These are phyloP conservation scores for Chlamydomonas incerta DNA, from an alignment of 139 green algal genomes.

Conservation along the genomic window DNA sequence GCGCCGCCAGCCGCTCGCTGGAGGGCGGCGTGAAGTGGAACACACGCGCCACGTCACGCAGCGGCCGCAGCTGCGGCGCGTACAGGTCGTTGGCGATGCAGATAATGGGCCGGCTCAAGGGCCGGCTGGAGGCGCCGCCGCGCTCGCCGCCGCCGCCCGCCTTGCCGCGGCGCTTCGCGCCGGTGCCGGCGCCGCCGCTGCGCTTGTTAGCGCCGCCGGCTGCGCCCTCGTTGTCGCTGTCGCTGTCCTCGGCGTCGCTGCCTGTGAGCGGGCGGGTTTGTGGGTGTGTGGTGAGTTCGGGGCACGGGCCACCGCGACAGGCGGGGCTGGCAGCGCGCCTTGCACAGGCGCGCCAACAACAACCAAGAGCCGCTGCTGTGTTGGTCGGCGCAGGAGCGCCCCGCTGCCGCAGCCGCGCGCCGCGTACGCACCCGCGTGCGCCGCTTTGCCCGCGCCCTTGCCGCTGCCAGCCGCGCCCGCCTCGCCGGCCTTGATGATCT, in stretches of 20 bases:
- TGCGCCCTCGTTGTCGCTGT: not conserved
- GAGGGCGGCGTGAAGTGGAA: constrained; percentile 74
- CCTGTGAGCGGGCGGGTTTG: not conserved
- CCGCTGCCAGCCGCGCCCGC: not conserved
- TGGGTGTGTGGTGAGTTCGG: too few relatives aligned
- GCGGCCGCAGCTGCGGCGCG: constrained; percentile 85
- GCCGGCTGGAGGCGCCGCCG: not conserved
- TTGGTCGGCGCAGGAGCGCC: too few relatives aligned
- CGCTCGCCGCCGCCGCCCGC: not conserved
- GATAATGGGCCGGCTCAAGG: constrained; percentile 90
- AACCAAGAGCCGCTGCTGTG: too few relatives aligned
- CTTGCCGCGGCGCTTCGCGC: not conserved
- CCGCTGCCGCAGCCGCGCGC: too few relatives aligned
- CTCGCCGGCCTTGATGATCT: constrained; percentile 73
- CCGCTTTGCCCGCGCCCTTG: not conserved
- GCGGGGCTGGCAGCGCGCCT: too few relatives aligned
- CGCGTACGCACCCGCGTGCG: not conserved
- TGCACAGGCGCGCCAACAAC: too few relatives aligned
- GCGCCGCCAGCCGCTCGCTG: constrained; percentile 59
- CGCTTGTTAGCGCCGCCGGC: not conserved
- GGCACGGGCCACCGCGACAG: too few relatives aligned
- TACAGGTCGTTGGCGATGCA: constrained; percentile 98
- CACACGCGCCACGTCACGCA: constrained; percentile 84
- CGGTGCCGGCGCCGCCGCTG: not conserved
- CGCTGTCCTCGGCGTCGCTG: not conserved